Evolutionary conservation across 495 filamentous ascomycete species (phyloP).

Genomic region (Aspergillus conjunctus): DNA sequence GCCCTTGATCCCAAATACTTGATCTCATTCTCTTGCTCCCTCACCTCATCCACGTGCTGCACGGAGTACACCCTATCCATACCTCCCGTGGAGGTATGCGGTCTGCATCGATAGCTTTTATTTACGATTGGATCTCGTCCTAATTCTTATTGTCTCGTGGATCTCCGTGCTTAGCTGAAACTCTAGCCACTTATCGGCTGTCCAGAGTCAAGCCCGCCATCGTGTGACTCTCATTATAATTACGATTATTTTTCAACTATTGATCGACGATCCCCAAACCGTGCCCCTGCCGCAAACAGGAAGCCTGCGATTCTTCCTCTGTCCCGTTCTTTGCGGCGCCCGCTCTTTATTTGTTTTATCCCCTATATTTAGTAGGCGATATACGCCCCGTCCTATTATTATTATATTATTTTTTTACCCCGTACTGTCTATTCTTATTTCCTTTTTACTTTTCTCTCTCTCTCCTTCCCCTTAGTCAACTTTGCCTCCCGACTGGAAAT

Average conservation of each 20-base stretch:
- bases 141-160: not conserved
- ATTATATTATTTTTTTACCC: constrained; percentile 7
- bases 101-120: constrained; percentile 4
- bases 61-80: constrained; percentile 9
- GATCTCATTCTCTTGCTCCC: not conserved
- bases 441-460: constrained; percentile 8
- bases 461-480: constrained; percentile 12
- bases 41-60: constrained; percentile 14
- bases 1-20: not conserved
- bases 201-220: constrained; percentile 18
- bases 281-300: constrained; percentile 23
- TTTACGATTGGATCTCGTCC: constrained; percentile 1
- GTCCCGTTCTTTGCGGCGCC: constrained; percentile 21
- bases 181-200: not conserved
- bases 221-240: constrained; percentile 14
- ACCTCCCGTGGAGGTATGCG: constrained; percentile 11
- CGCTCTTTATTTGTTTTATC: constrained; percentile 11
- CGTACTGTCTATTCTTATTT: constrained; percentile 12
- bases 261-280: constrained; percentile 25
- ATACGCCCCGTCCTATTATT: constrained; percentile 16
- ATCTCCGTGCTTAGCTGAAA: constrained; percentile 10
- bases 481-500: constrained; percentile 4
- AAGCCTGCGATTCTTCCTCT: constrained; percentile 21
- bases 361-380: constrained; percentile 15
- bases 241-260: constrained; percentile 24